Evolutionary conservation across 202 grass and related monocot genomes (phyloP).

Genomic region (Hordeum pubiflorum): DNA sequence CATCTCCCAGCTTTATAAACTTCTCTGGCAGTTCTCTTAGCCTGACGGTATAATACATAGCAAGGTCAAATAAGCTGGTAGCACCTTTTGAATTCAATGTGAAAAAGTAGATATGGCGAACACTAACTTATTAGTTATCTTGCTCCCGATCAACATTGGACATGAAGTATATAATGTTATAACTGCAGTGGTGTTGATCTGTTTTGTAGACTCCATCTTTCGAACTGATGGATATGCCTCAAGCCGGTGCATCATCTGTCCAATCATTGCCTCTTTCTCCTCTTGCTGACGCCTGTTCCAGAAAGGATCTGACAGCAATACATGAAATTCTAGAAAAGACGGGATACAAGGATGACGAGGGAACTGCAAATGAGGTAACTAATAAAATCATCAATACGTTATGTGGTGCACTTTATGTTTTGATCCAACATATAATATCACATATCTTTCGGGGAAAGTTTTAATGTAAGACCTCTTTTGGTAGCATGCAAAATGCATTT

Average conservation of each 20-base stretch:
- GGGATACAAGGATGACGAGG: slow-evolving; percentile 94
- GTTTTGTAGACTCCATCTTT: slow-evolving; percentile 73
- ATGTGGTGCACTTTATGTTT: not conserved
- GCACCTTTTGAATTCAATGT: not conserved
- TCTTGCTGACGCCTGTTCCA: slow-evolving; percentile 93
- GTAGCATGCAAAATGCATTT: not conserved
- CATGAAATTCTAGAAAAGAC: slow-evolving; percentile 91
- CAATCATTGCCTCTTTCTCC: slow-evolving; percentile 74
- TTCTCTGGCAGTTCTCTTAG: not conserved
- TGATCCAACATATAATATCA: not conserved
- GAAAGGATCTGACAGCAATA: slow-evolving; percentile 95
- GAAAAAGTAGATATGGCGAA: not conserved
- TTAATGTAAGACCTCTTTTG: not conserved
- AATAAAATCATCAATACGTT: not conserved
- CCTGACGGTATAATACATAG: not conserved
- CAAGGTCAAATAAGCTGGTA: not conserved
- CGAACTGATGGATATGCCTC: slow-evolving; percentile 78
- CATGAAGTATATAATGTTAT: not conserved
- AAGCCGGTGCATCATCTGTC: slow-evolving; percentile 52
- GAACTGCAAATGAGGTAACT: slow-evolving; percentile 90
- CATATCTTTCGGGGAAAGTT: not conserved
- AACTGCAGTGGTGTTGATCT: slow-evolving; percentile 20
- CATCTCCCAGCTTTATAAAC: not conserved
- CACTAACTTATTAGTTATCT: not conserved
- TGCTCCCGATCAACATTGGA: not conserved